Conservation (phyloP, 2,329 filamentous ascomycete genomes). For the Venturia carpophila region DNA sequence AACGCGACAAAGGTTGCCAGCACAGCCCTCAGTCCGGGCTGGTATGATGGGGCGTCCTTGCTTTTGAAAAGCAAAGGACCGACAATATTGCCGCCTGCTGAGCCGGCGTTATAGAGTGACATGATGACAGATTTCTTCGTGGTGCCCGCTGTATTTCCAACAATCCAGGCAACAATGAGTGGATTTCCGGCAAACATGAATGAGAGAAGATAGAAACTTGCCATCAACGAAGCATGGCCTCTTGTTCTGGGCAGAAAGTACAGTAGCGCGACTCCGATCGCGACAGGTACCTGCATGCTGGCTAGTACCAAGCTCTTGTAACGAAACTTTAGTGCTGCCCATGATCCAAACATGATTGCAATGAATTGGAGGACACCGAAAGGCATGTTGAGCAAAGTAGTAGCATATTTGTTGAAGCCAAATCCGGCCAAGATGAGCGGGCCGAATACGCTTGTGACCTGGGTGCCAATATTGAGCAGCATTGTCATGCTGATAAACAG, state of each 20-base stretch:
- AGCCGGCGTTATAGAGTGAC: conserved; percentile 56
- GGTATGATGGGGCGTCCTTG: conserved; percentile 33
- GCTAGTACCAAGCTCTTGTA: conserved; percentile 51
- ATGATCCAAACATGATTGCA: conserved; percentile 36
- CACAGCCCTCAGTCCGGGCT: conserved; percentile 39
- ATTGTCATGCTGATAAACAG: conserved; percentile 55
- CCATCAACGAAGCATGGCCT: conserved; percentile 44
- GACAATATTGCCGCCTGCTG: conserved; percentile 58
- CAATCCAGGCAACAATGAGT: conserved; percentile 59
- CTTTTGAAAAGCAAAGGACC: conserved; percentile 62
- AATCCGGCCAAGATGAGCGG: conserved; percentile 55
- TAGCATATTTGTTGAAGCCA: conserved; percentile 50
- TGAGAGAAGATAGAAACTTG: conserved; percentile 57
- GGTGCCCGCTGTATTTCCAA: conserved; percentile 59
- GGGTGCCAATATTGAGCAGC: conserved; percentile 56
- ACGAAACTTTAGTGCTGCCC: conserved; percentile 48
- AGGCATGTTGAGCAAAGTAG: conserved; percentile 58
- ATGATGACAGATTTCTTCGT: conserved; percentile 61
- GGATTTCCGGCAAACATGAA: conserved; percentile 61
- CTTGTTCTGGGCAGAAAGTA: conserved; percentile 44
- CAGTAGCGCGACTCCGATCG: conserved; percentile 52
- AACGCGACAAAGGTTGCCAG: conserved; percentile 49
- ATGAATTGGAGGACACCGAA: conserved; percentile 43
- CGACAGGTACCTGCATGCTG: conserved; percentile 49
- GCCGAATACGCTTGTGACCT: conserved; percentile 57